Percentiles rank a stretch among this genome's conserved stretches.
Conservation (phyloP, 495 filamentous ascomycete genomes). For the Trichoderma parareesei region DNA sequence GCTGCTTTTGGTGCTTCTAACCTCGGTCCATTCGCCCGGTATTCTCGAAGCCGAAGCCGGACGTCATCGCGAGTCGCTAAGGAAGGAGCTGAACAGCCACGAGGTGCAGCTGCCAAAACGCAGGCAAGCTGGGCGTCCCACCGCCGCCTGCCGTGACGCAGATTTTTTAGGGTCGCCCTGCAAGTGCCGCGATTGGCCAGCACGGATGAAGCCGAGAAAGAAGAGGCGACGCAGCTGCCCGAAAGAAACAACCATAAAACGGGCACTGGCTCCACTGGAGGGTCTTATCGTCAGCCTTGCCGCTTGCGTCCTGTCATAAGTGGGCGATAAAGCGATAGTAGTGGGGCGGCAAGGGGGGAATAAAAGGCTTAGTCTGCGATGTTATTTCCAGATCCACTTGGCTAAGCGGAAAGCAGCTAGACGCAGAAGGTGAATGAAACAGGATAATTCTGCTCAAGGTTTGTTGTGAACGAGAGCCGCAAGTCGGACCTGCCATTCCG, state of each 20-base stretch:
- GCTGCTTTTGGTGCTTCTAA: neutral
- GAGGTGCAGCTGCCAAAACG: neutral
- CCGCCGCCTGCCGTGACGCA: neutral
- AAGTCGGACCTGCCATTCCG: too few relatives aligned
- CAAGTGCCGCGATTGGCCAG: neutral
- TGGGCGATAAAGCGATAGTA: neutral
- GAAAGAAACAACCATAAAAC: neutral
- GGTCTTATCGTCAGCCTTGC: neutral
- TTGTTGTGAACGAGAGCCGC: too few relatives aligned
- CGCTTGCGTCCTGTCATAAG: neutral
- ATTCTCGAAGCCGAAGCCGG: neutral
- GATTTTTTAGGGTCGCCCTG: neutral
- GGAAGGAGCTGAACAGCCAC: neutral
- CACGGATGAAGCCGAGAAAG: slow-evolving; percentile 1
- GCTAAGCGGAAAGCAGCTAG: neutral
- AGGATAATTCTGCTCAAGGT: neutral
- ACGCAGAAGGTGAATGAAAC: neutral
- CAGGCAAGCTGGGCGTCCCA: neutral
- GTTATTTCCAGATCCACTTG: neutral
- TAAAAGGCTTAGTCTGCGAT: neutral
- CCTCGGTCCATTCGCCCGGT: slow-evolving; percentile 7
- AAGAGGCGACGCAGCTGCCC: neutral
- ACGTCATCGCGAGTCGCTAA: neutral
- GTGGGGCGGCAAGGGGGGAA: neutral
- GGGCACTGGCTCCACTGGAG: neutral